Evolutionary conservation across 352 stramenopile genomes (phyloP), one percentile per base, ranked within the genome.

Genomic region (Phytopythium ostracodes): DNA sequence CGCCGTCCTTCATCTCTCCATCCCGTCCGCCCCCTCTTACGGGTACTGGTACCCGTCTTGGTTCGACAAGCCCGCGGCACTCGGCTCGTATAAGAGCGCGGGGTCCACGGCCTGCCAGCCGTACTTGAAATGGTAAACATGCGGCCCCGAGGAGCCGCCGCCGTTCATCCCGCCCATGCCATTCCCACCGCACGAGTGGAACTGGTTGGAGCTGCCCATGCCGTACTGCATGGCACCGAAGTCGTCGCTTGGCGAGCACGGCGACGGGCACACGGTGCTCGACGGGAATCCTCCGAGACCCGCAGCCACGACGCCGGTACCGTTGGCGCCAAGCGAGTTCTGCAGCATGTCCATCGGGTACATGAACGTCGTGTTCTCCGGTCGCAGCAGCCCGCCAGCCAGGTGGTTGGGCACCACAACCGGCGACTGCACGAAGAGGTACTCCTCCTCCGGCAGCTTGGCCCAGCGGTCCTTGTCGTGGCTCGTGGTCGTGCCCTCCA

Each of bases 91-190:
- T 63, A 79, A 62, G 12, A 79, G 63, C 42, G 66, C 66, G 49
- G 63, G 66, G 55, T 85, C 83, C 50, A 87, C 72, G 27, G 75
- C 78, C 62, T 92, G 81, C 84, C 84, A 92, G 52, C 84, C 84
- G 63, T 90, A 91, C 67, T 92, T 91, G 67, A 87, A 92, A 65
- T 90, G 84, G 66, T 92, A 90, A 36, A 92, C 84, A 51, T 79
- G 74, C 33, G 79, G 77, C 9, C 77, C 76, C 1, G 72, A 62
- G 24, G 68, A 71, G 17, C 66, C 44, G 38, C 38, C 67, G n/a
- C 66, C 72, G 44, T 58, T 47, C 53, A 54, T 54, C 17, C 47
- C 47, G 24, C 49, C 49, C 49, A 56, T 40, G 49, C 49, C 29
- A 47, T 15, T 33, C 44, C 44, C 44, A 46, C 74, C 72, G 38